Evolutionary conservation across 495 filamentous ascomycete genomes (phyloP), one percentile per base, ranked within the genome.

Genomic region (Penicillium simplicissimum): DNA sequence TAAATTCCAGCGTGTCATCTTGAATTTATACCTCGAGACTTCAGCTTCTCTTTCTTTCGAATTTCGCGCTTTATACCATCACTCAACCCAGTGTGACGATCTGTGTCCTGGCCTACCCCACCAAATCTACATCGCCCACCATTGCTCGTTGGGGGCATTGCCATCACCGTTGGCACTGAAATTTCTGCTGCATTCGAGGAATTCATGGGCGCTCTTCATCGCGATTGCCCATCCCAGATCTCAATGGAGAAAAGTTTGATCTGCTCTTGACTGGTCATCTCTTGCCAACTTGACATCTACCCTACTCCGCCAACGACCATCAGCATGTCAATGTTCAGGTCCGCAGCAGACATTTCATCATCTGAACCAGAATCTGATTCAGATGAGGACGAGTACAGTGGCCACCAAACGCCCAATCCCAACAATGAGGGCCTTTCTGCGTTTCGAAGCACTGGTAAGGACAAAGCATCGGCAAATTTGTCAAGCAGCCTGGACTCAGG

Each of bases 281-380:
- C 23, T 42, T n/a, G 14, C 48, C 15, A 21, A 3, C 42, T 45
- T 21, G 42, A 45, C 21, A 45, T 9, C 42, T 4, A 21, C 6
- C 11, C 8, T 33, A 2, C 43, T 14, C 0, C 7, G 14, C 15
- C 33, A 23, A 37, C 19, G 35, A 47, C 23, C 36, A 60, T 55
- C 70, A 71, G 59, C 7, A 81, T 81, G 79, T 81, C 78, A 11
- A 73, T 81, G 74, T 81, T 81, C 58, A 72, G 72, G 47, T 69
- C 76, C 52, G 71, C 76, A 21, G 72, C 74, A 34, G 79, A 80
- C 8, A 66, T 72, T 31, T 71, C 73, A n/a, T 79, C 77, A 3
- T 79, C 75, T 1, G 76, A 76, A 17, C 67, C 72, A 4, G 73
- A 75, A 10, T 70, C 71, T 6, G 69, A 60, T 28, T 71, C 69